These are phyloP conservation scores for Acanthamoeba pearcei DNA, from an alignment of 208 protist genomes.

Conservation along the genomic window DNA sequence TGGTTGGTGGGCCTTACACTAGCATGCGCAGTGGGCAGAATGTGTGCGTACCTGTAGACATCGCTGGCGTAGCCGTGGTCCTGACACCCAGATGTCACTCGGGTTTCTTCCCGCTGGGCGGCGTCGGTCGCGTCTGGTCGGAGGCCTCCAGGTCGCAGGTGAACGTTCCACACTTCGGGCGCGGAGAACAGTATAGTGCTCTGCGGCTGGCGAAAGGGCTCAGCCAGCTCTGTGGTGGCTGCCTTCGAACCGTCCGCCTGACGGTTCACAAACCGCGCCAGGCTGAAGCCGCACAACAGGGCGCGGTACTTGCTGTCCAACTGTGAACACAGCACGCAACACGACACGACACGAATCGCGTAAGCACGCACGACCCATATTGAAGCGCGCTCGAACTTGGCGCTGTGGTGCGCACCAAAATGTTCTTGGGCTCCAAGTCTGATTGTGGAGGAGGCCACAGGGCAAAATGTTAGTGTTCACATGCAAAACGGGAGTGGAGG, in stretches of 20 bases:
- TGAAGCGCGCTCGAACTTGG: not conserved
- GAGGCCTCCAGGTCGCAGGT: not conserved
- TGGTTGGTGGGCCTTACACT: too few species aligned
- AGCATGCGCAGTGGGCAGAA: too few species aligned
- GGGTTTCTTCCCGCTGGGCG: not conserved
- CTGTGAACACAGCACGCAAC: not conserved
- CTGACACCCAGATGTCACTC: not conserved
- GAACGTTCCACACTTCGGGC: not conserved
- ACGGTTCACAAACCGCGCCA: not conserved
- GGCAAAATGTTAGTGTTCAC: not conserved
- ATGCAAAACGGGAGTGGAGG: not conserved
- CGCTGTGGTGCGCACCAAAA: not conserved
- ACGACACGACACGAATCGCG: not conserved
- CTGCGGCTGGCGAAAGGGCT: not conserved
- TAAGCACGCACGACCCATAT: not conserved
- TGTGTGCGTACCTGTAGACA: conserved; percentile 6
- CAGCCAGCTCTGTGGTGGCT: not conserved
- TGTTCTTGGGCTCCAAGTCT: conserved; percentile 6
- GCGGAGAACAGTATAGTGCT: conserved; percentile 14
- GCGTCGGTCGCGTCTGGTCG: not conserved
- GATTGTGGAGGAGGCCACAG: not conserved
- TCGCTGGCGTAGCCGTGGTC: not conserved
- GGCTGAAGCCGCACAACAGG: conserved; percentile 2
- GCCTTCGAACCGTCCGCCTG: not conserved
- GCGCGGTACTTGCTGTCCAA: conserved; percentile 15